Evolutionary conservation across 177 flowering plant genomes (phyloP).

Genomic region (Vitis hybrid): DNA sequence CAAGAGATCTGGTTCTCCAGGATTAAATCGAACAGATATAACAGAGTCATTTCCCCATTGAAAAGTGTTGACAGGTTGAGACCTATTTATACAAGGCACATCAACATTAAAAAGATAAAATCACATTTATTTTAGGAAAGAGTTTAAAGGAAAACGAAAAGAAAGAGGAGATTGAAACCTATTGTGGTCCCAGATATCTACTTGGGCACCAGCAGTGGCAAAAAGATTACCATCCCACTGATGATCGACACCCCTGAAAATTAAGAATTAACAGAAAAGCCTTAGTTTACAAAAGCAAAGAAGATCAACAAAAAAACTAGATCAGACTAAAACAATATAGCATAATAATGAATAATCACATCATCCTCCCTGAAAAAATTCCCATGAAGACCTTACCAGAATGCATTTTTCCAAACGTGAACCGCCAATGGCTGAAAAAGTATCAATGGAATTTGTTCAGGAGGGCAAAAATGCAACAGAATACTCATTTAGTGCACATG

Average conservation of each 20-base stretch:
- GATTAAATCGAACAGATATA: constrained; percentile 84
- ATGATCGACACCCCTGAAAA: constrained; percentile 85
- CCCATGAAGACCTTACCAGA: constrained; percentile 51
- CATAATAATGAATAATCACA: neutral
- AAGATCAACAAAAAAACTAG: neutral
- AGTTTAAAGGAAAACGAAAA: neutral
- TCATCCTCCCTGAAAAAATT: neutral
- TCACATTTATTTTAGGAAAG: neutral
- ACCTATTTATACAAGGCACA: constrained; percentile 40
- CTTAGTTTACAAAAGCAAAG: neutral
- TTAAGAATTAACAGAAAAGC: neutral
- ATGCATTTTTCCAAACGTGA: constrained; percentile 78
- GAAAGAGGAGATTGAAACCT: constrained; percentile 45
- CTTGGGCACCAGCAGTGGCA: constrained; percentile 96
- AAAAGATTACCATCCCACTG: constrained; percentile 79
- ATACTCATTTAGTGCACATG: neutral
- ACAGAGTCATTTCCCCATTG: constrained; percentile 82
- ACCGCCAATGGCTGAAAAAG: constrained; percentile 66
- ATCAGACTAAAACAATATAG: neutral
- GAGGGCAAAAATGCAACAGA: neutral
- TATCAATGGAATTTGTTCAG: constrained; percentile 1
- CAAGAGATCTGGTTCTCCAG: constrained; percentile 78
- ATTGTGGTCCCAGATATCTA: constrained; percentile 95
- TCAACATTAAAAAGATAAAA: constrained; percentile 13
- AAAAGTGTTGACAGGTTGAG: constrained; percentile 82